Conservation (phyloP, 257 asterid species). For the Ocimum tenuiflorum region DNA sequence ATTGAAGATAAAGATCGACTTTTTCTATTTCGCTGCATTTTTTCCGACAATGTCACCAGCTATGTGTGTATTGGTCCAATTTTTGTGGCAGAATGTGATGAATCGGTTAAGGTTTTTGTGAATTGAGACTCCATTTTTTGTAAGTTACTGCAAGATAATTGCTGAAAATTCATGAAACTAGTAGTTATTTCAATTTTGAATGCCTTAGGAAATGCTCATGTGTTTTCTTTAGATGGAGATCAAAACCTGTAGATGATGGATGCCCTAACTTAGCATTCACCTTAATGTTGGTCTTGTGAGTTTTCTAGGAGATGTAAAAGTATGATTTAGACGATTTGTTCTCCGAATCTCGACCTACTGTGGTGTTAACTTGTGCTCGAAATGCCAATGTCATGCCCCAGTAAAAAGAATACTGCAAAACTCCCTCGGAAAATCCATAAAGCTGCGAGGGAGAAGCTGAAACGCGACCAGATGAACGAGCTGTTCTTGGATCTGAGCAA, state of each 20-base stretch:
- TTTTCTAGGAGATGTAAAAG: background rate
- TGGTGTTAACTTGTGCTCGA: slow-evolving; percentile 1
- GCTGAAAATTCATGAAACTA: background rate
- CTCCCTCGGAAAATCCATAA: slow-evolving; percentile 46
- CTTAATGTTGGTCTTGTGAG: background rate
- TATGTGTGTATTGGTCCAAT: background rate
- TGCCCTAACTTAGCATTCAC: background rate
- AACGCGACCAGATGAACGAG: slow-evolving; percentile 54
- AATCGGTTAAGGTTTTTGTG: background rate
- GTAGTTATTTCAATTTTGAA: background rate
- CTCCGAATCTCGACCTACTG: background rate
- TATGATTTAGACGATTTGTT: background rate
- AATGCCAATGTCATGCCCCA: slow-evolving; percentile 18
- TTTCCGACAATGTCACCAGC: background rate
- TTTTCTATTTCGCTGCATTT: too few species aligned
- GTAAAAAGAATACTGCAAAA: slow-evolving; percentile 32
- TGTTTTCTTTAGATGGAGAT: too few species aligned
- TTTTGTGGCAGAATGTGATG: background rate
- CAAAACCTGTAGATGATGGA: background rate
- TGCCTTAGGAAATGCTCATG: background rate
- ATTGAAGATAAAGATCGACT: too few species aligned
- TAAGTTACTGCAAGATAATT: background rate
- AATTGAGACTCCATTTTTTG: background rate
- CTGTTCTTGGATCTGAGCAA: slow-evolving; percentile 45
- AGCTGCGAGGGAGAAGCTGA: slow-evolving; percentile 68